Base-by-base conservation (phyloP, 1,284 basidiomycete genomes). In the Trichosporon coremiiforme region DNA sequence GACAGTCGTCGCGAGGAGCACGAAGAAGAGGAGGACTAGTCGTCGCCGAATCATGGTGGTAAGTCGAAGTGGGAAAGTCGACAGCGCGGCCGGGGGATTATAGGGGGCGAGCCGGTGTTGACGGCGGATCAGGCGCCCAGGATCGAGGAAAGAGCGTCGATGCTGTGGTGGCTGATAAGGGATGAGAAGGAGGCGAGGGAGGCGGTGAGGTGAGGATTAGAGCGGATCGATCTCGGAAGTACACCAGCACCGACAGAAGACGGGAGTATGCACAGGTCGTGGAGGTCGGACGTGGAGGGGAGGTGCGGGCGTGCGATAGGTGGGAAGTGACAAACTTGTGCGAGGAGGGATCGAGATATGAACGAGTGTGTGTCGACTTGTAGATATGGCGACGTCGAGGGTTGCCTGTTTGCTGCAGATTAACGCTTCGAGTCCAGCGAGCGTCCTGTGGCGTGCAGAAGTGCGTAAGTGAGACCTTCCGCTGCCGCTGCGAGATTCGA, bases 11-110 rank as follows among this genome's bases (percentile, higher is more conserved):
- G 57, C 57, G 57, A 60, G 29, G 3, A 60, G 57, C 8, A 60
- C 15, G 29, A 60, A 33, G 57, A 60, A 33, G 31, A 60, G 31
- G 57, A 60, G 31, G 57, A 60, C 29, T 60, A 60, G 10, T 60
- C 57, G 57, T 33, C 57, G 57, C 13, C 31, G 29, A 6, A 60
- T 31, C 57, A 60, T 60, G 57, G 4, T 60, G 57, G 57, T 35
- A n/a, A 15, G 57, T 5, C 15, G 57, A 45, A 17, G 17, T 17
- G 17, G 41, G 1, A 15, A 45, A n/a, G 15, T 17, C 41, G 31
- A 60, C 6, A 33, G 57, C 29, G 15, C 6, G 57, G 29, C 7
- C 15, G n/a, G 29, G 6, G 31, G 29, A 31, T 60, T 60, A 35
- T 33, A 35, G 5, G 31, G 8, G 15, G 25, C 3, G 57, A 17